Percentiles rank a stretch among this genome's conserved stretches.
These are phyloP conservation scores for Jimgerdemannia flammicorona DNA, from an alignment of 192 early-diverging fungal genomes.

Conservation along the genomic window DNA sequence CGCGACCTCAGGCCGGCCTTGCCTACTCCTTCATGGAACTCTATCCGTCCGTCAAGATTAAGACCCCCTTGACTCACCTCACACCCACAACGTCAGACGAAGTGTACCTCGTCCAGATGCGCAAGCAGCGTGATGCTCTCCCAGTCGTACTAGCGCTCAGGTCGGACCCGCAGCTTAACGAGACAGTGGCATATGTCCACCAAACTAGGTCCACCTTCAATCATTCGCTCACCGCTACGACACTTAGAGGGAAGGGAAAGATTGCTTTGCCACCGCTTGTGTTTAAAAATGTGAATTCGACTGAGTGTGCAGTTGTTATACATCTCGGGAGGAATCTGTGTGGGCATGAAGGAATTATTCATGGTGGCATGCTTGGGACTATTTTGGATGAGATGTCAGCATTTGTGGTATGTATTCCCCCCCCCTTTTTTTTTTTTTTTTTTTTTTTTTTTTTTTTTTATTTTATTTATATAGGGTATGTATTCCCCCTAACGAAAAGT, in stretches of 20 bases:
- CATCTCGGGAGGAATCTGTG: constrained; percentile 70
- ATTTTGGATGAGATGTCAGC: constrained; percentile 66
- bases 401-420: constrained; percentile 30
- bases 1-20: background rate
- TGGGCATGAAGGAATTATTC: constrained; percentile 76
- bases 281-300: constrained; percentile 46
- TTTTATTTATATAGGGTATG: constrained; percentile 25
- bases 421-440: constrained; percentile 33
- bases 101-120: background rate
- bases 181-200: constrained; percentile 20
- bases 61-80: background rate
- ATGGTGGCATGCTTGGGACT: constrained; percentile 74
- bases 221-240: constrained; percentile 25
- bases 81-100: background rate
- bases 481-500: too few species aligned
- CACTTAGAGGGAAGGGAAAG: constrained; percentile 50
- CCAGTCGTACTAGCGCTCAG: constrained; percentile 21
- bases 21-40: constrained; percentile 7
- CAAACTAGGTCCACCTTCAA: constrained; percentile 9
- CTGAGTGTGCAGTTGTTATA: constrained; percentile 41
- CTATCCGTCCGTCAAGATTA: background rate
- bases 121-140: constrained; percentile 13
- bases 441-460: constrained; percentile 1
- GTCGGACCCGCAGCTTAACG: constrained; percentile 9
- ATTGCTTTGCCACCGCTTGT: constrained; percentile 47